Percentiles rank a stretch among this genome's conserved stretches.
Conservation (phyloP, 129 eudicot genomes). For the Glebionis coronaria region DNA sequence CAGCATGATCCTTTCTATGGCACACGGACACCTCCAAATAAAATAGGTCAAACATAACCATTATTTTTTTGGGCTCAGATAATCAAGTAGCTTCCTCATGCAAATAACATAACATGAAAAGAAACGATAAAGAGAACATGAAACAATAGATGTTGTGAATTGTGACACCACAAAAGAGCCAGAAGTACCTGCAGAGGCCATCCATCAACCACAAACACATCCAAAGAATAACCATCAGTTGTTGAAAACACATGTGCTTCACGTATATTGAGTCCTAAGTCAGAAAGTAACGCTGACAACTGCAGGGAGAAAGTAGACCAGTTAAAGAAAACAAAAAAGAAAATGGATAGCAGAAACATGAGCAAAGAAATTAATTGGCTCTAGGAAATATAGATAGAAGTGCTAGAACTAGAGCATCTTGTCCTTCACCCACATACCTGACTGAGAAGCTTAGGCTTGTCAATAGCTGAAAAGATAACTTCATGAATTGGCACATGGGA, state of each 20-base stretch:
- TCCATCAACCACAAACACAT: slow-evolving; percentile 96
- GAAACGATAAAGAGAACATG: slow-evolving; percentile 1
- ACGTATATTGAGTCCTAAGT: slow-evolving; percentile 88
- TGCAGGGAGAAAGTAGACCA: slow-evolving; percentile 15
- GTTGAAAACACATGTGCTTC: slow-evolving; percentile 98
- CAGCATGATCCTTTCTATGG: not conserved
- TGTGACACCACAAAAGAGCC: slow-evolving; percentile 14
- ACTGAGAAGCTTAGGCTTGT: slow-evolving; percentile 95
- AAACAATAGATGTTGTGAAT: not conserved
- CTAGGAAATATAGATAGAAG: not conserved
- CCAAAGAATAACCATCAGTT: slow-evolving; percentile 93
- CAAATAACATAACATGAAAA: not conserved
- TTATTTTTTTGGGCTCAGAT: not conserved
- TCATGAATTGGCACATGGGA: slow-evolving; percentile 56
- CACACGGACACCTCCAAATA: not conserved
- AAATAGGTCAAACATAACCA: not conserved
- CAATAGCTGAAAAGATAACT: slow-evolving; percentile 79
- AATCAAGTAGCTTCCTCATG: not conserved
- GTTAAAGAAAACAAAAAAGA: not conserved
- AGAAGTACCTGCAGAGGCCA: slow-evolving; percentile 71
- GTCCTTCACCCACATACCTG: slow-evolving; percentile 52
- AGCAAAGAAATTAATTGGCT: not conserved
- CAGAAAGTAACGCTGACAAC: slow-evolving; percentile 96
- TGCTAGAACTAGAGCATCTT: not conserved
- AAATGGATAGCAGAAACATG: not conserved